Base-by-base conservation (phyloP, 2,329 filamentous ascomycete species). In the Stemphylium lycopersici region DNA sequence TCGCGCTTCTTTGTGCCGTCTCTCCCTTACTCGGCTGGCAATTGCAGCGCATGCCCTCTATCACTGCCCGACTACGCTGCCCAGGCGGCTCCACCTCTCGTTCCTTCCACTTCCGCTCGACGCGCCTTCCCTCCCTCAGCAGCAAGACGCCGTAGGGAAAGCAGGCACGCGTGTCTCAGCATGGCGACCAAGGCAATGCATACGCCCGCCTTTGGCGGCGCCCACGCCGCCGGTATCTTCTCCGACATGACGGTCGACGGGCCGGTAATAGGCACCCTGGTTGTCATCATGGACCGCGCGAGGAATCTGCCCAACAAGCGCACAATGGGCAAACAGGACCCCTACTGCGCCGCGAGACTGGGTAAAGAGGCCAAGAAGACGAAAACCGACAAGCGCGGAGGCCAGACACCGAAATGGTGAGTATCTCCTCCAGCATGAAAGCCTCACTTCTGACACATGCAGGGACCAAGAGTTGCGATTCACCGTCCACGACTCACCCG, bases 381-480 rank as follows among this genome's bases (percentile, higher is more conserved):
- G 2, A 89, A 89, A 36, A 97, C 93, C 4, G 95, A 99, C 76
- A 87, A 93, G 66, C 85, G 95, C 71, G 95, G 95, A 61, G 95
- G 95, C 37, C 95, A 99, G 78, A 98, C 95, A 34, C 95, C 95
- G 6, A 88, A 85, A 84, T 99, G 95, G 95, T 97, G 85, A 74
- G 86, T 57, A 13, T 24, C n/a, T 16, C 6, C 40, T 33, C n/a
- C 26, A 20, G 13, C 8, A 15, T 13, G 5, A 36, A 42, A 34
- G 16, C 48, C 18, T 24, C 20, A n/a, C 13, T 38, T 56, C 66
- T 68, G 43, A 69, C 57, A 36, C 22, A 44, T 61, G 22, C 70
- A 99, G 95, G 95, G 95, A 99, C 75, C 91, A 98, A 77, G 95
- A 99, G 76, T 84, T 99, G 39, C 91, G 95, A 58, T 99, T 98